phyloP scores from a whole-genome alignment of 2,329 filamentous ascomycete genomes.

The Xylaria arbuscula region DNA sequence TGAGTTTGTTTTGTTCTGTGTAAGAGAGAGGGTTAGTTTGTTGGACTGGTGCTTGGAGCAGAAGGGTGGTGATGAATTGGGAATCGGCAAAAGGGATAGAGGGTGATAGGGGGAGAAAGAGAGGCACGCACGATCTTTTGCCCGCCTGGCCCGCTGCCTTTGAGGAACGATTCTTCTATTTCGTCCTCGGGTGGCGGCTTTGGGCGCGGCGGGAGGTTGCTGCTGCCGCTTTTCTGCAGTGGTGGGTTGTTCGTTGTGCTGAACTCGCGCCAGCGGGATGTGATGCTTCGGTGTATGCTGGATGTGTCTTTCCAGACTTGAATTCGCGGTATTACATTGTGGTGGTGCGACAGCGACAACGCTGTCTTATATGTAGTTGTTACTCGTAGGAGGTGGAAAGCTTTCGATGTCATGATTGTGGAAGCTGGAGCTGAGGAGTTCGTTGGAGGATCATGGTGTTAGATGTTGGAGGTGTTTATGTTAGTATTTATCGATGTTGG shows the following conservation, averaged over 20 bases:
- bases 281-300: not conserved
- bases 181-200: constrained; percentile 79
- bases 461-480: not conserved
- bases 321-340: not conserved
- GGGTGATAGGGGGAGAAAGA: not conserved
- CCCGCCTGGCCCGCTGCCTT: constrained; percentile 90
- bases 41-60: too few relatives aligned
- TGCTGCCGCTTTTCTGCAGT: constrained; percentile 55
- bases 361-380: not conserved
- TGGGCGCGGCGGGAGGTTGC: constrained; percentile 78
- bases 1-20: constrained; percentile 92
- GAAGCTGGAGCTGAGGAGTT: not conserved
- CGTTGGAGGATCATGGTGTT: constrained; percentile 9
- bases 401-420: constrained; percentile 24
- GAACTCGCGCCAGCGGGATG: constrained; percentile 26
- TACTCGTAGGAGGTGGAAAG: constrained; percentile 10
- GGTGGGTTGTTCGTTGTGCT: constrained; percentile 50
- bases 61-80: too few relatives aligned
- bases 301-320: not conserved
- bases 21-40: constrained; percentile 8
- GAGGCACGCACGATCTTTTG: constrained; percentile 82
- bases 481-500: too few relatives aligned
- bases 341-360: not conserved
- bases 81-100: not conserved
- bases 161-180: constrained; percentile 86